These are phyloP conservation scores for Nicotiana attenuata DNA, from an alignment of 257 asterid genomes.

Conservation along the genomic window DNA sequence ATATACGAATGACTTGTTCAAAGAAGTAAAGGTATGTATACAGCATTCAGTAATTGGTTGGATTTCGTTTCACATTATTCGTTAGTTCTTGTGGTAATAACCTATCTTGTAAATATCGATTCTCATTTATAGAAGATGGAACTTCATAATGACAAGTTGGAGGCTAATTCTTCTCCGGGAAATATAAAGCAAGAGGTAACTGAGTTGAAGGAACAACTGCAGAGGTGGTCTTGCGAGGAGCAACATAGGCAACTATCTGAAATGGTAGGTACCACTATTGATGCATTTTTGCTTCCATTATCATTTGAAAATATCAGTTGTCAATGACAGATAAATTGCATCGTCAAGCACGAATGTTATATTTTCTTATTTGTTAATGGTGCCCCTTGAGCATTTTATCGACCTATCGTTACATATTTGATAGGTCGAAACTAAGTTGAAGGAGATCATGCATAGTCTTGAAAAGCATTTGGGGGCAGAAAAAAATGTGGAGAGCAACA, in stretches of 20 bases:
- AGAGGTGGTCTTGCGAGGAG: conserved; percentile 32
- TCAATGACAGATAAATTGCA: neutral
- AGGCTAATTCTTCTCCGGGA: conserved; percentile 34
- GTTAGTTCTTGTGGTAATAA: neutral
- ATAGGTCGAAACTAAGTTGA: conserved; percentile 31
- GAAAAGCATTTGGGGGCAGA: conserved; percentile 28
- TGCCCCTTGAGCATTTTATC: neutral
- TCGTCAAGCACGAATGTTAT: neutral
- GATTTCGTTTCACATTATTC: neutral
- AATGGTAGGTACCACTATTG: conserved; percentile 36
- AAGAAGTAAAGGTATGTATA: conserved; percentile 34
- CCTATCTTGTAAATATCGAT: neutral
- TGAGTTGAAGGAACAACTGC: conserved; percentile 35
- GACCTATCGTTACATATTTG: neutral
- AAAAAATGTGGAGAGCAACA: conserved; percentile 25
- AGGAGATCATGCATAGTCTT: conserved; percentile 23
- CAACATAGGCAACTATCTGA: conserved; percentile 36
- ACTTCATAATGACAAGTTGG: conserved; percentile 41
- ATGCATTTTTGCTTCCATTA: neutral
- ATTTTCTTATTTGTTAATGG: neutral
- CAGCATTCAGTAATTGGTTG: neutral
- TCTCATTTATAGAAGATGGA: neutral
- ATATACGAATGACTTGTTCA: conserved; percentile 42
- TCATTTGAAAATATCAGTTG: neutral
- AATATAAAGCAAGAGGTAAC: conserved; percentile 48